These are phyloP conservation scores for Aspergillus eucalypticola DNA, from an alignment of 2,329 filamentous ascomycete genomes.

Conservation along the genomic window DNA sequence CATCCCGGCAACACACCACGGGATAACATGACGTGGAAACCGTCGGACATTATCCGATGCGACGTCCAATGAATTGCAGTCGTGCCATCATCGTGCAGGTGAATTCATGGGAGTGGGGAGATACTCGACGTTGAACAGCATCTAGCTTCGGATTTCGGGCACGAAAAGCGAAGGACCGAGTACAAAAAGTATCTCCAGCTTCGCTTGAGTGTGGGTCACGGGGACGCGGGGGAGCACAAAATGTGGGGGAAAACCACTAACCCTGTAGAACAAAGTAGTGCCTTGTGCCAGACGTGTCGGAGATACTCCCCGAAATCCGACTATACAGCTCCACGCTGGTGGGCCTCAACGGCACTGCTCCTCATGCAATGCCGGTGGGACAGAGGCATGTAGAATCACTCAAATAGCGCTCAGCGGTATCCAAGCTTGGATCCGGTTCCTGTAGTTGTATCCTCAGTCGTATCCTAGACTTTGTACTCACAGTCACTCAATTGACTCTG, in stretches of 20 bases:
- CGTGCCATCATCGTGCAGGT: slow-evolving; percentile 2
- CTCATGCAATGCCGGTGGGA: not conserved
- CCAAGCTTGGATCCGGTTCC: not conserved
- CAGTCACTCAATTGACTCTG: not conserved
- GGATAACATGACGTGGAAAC: not conserved
- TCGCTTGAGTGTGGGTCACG: not conserved
- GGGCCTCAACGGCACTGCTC: not conserved
- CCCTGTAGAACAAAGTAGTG: too few species aligned
- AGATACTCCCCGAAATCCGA: slow-evolving; percentile 35
- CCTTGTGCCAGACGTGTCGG: slow-evolving; percentile 21
- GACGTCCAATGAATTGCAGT: slow-evolving; percentile 18
- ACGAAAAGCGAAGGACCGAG: slow-evolving; percentile 11
- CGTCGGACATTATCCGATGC: slow-evolving; percentile 23
- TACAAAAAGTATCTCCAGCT: not conserved
- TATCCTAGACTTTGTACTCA: not conserved
- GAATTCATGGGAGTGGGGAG: not conserved
- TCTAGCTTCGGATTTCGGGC: slow-evolving; percentile 27
- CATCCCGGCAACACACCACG: not conserved
- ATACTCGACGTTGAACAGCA: slow-evolving; percentile 7
- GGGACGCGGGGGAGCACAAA: slow-evolving; percentile 1
- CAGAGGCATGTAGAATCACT: slow-evolving; percentile 10
- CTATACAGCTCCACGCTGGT: slow-evolving; percentile 12
- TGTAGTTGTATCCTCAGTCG: not conserved
- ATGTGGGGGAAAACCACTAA: not conserved
- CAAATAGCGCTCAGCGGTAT: slow-evolving; percentile 24